A percentile compares a stretch with the other conserved stretches of the same genome.
These are phyloP conservation scores for Fusarium sacchari DNA, from an alignment of 2,329 filamentous ascomycete species.

Conservation along the genomic window DNA sequence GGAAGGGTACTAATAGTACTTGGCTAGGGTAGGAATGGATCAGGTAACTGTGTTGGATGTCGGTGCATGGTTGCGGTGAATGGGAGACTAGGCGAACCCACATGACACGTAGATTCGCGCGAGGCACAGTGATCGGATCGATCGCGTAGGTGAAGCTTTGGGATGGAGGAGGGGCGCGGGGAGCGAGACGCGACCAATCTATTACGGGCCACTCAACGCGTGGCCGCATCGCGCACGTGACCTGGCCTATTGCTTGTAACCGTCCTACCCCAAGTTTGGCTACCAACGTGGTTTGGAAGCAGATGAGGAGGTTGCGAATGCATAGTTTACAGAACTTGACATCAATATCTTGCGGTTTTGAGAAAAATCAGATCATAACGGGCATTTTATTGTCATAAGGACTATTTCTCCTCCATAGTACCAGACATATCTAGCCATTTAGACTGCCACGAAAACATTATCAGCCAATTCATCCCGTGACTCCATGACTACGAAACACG, in stretches of 20 bases:
- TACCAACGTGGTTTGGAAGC: no score
- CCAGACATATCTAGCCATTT: not conserved
- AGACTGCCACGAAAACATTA: not conserved
- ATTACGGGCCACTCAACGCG: not conserved
- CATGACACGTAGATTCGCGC: not conserved
- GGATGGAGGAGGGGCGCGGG: not conserved
- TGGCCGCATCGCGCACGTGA: accelerated
- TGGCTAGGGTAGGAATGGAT: not conserved
- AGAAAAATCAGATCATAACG: no score
- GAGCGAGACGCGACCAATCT: not conserved
- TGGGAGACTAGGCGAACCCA: not conserved
- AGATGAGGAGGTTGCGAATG: no score
- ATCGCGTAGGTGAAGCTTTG: not conserved
- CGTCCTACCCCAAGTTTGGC: no score
- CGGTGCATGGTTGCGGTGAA: not conserved
- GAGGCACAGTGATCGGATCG: not conserved
- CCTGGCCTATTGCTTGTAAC: no score
- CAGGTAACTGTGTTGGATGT: not conserved
- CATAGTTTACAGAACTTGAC: no score
- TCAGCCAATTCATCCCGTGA: no score
- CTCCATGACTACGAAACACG: no score
- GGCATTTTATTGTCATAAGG: no score
- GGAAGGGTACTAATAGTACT: not conserved
- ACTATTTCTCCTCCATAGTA: not conserved
- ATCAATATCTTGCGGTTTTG: no score